Conservation (phyloP, 2,329 filamentous ascomycete genomes). For the Truncatella angustata region DNA sequence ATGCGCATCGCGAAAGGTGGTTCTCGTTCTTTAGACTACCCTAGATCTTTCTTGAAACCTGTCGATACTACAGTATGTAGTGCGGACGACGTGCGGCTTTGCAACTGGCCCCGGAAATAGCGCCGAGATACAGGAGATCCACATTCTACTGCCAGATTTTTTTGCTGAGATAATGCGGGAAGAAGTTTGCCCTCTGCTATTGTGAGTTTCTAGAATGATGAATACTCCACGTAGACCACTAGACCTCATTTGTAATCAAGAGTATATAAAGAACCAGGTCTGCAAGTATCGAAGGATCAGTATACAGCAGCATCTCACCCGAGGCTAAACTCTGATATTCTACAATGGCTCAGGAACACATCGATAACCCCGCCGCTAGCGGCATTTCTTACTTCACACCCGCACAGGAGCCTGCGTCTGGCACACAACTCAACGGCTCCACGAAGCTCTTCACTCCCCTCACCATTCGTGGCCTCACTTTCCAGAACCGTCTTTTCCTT, state of each 20-base stretch:
- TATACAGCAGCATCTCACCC: neutral
- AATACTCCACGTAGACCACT: neutral
- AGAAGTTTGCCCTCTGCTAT: constrained; percentile 1
- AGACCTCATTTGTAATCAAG: neutral
- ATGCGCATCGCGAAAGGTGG: neutral
- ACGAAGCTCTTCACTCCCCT: constrained; percentile 48
- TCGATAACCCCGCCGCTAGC: constrained; percentile 24
- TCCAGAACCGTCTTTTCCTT: constrained; percentile 11
- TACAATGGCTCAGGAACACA: constrained; percentile 8
- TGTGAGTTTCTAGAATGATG: neutral
- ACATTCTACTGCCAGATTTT: neutral
- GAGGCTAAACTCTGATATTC: no score
- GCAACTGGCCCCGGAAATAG: neutral
- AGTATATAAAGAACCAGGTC: constrained; percentile 1
- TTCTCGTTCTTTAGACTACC: neutral
- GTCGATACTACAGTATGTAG: neutral
- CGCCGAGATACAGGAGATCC: neutral
- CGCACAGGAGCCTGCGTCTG: constrained; percentile 35
- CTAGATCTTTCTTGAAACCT: neutral
- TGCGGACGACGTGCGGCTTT: neutral
- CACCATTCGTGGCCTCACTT: constrained; percentile 41
- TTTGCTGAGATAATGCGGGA: constrained; percentile 5
- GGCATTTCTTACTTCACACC: constrained; percentile 42
- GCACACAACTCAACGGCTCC: constrained; percentile 37
- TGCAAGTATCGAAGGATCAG: neutral